Evolutionary conservation across 305 asterid species (phyloP), one percentile per base, ranked within the genome.

Genomic region (Nicotiana rustica): DNA sequence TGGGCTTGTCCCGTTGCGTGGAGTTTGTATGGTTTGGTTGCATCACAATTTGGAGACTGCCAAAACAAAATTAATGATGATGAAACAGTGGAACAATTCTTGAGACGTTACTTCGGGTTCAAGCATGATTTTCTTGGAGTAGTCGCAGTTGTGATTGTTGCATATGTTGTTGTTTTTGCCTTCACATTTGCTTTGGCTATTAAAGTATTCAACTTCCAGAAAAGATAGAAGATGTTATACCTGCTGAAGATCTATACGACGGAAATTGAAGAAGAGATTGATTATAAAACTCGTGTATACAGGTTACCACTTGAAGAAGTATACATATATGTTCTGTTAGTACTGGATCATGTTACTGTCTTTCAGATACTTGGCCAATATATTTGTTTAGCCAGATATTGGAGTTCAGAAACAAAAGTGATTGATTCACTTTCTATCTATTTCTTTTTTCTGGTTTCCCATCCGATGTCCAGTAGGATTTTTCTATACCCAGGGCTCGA

Each of bases 171-270:
- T 19, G 55, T 71, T 59, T 82, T 82, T 44, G 62, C 31, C 70
- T 31, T 68, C 70, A 81, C 44, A 57, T 81, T 81, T 71, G 71
- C 80, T 57, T 70, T 31, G 12, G 68, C 79, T 61, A 81, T 69
- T 19, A 68, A 71, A 25, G 31, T 73, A 13, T 82, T 82, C 44
- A 82, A 82, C 71, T 82, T 82, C 81, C 84, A 82, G 71, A 82
- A 29, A 38, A 82, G 81, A 82, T 82, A 59, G 44, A 52, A 75
- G 65, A 21, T 8, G 44, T 18, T 14, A 10, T 29, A 31, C 47
- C 19, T 13, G 3, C 71, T 12, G 71, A 66, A 66, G 71, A 66
- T 12, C 71, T 14, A 12, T 61, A 61, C 4, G 67, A 61, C 7
- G 33, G 1, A 8, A 61, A 61, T 4, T 19, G 35, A 61, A 61